Base-by-base conservation (phyloP, 2,329 filamentous ascomycete species). In the Metarhizium sp. region DNA sequence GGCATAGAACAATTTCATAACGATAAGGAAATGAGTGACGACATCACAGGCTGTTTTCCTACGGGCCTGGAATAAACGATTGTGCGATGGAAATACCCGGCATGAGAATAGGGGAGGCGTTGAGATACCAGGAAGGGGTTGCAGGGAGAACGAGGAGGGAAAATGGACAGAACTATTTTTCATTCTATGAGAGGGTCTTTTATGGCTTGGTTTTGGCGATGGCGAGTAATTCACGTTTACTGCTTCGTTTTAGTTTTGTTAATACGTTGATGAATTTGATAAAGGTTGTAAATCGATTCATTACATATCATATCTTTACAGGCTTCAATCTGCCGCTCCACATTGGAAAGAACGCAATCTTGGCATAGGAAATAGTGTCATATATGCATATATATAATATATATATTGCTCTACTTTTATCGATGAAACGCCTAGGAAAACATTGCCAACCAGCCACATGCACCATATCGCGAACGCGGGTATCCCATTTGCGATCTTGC, bases 11-110 rank as follows among this genome's bases (percentile, higher is more conserved):
- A 40, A 42, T 20, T 51, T 52, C 45, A 51, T 40, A 45, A 38
- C 52, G 42, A 49, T 13, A 30, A 40, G 11, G 20, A 7, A 25
- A 51, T 30, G 48, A 38, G 48, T 52, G 32, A 52, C 49, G 47
- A 54, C 38, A 6, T 40, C 16, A 47, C 2, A 34, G 36, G 52
- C 49, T 29, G 34, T 14, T 40, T 40, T n/a, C 32, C 36, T 42
- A 54, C n/a, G 11, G 52, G 18, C 36, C 54, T 43, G 51, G 42
- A 48, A 57, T 52, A 48, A 29, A 32, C 25, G 16, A 13, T 48
- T 51, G 25, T 51, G 51, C 40, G 51, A 40, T 30, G 51, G 47
- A 56, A 32, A 54, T 56, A 51, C 51, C 51, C 54, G 8, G 51
- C 48, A 18, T 46, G 45, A 16, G 20, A 14, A 16, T 13, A 20